Evolutionary conservation across 306 rosid species (phyloP).

Genomic region (Malus asiatica): DNA sequence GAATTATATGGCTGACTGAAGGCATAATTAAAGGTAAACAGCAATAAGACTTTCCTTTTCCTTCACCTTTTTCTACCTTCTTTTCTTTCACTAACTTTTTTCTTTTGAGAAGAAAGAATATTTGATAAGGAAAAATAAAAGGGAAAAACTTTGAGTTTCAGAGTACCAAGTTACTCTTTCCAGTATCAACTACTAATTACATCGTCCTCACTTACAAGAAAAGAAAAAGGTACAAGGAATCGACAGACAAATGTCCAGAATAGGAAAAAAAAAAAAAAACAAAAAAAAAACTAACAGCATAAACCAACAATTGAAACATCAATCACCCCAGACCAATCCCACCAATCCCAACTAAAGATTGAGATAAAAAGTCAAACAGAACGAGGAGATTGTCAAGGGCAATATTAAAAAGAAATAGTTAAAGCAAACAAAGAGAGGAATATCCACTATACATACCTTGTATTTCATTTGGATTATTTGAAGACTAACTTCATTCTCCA

Average conservation of each 20-base stretch:
- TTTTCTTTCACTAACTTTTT: not conserved
- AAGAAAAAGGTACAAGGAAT: not conserved
- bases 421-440: not conserved
- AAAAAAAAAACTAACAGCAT: not conserved
- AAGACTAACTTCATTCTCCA: constrained; percentile 86
- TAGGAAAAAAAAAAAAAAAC: not conserved
- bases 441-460: constrained; percentile 42
- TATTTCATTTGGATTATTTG: constrained; percentile 93
- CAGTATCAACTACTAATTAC: not conserved
- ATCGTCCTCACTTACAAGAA: not conserved
- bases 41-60: not conserved
- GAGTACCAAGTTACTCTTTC: not conserved
- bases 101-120: no score
- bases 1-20: not conserved
- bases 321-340: not conserved
- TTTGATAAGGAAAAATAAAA: no score
- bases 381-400: not conserved
- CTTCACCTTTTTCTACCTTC: not conserved
- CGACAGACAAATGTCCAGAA: not conserved
- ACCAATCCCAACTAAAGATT: not conserved
- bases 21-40: not conserved
- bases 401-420: not conserved
- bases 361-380: not conserved
- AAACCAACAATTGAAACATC: not conserved
- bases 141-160: not conserved